Evolutionary conservation across 2,329 filamentous ascomycete species (phyloP), one percentile per base, ranked within the genome.

Genomic region (Colletotrichum godetiae): DNA sequence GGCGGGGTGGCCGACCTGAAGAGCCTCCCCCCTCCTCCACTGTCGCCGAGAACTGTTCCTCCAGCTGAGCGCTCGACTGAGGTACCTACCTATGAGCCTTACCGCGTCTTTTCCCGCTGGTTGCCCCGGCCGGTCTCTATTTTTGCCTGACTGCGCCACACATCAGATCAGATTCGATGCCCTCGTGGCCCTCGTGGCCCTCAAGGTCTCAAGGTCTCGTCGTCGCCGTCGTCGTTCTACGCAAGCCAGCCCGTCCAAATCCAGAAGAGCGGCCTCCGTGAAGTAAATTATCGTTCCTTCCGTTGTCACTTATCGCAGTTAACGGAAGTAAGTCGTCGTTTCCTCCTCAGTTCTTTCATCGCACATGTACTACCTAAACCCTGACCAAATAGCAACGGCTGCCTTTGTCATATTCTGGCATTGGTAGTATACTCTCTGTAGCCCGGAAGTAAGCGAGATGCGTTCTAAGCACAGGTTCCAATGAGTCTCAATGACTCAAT

Each of bases 211-310:
- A 59, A 67, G 52, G 33, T 61, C 15, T 42, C 2, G 15, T 42
- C 6, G 15, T 42, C 29, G 31, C 53, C 15, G 22, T 55, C 42
- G 13, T 31, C 59, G 31, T 59, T 22, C 15, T n/a, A 5, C 7
- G 27, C 31, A 49, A 31, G 35, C 49, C 68, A 73, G 46, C 46
- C 67, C 29, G 49, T 33, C 58, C 46, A 35, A 62, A 57, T 61
- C 61, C 67, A 49, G 57, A 61, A 73, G 68, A 73, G 68, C 67
- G 68, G 68, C 37, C 72, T 74, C 61, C 68, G 11, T n/a, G 13
- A 5, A 35, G 8, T n/a, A 24, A 8, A 27, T 5, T 7, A 15
- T 49, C 15, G 5, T 42, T 19, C 37, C 24, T 29, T 35, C 46
- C 8, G 15, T 24, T 56, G 53, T 19, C 31, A 15, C 13, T 70